phyloP scores from a whole-genome alignment of 2,329 filamentous ascomycete genomes.

The Zasmidium cellare region DNA sequence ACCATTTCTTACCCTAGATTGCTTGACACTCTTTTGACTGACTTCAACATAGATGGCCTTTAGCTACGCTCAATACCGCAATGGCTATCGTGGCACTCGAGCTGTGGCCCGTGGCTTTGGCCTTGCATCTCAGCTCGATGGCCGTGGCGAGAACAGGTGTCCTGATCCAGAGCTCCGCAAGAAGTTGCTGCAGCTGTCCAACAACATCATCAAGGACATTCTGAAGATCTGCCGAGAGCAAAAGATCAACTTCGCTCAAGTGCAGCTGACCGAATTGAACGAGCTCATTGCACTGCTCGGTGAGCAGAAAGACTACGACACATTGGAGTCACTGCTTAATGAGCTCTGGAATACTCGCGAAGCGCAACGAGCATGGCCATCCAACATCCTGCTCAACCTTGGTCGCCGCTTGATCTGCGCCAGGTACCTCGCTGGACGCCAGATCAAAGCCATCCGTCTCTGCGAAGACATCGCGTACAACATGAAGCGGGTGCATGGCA shows the following conservation, averaged over 20 bases:
- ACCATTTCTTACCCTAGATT: not conserved
- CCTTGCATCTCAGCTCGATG: conserved; percentile 47
- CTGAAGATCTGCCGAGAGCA: conserved; percentile 44
- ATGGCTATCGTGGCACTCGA: conserved; percentile 42
- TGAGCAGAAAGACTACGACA: conserved; percentile 48
- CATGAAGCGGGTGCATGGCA: conserved; percentile 54
- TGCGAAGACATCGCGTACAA: conserved; percentile 59
- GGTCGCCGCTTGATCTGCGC: conserved; percentile 56
- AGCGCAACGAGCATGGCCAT: conserved; percentile 47
- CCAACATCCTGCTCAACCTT: conserved; percentile 50
- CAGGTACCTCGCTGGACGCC: conserved; percentile 51
- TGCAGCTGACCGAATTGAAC: conserved; percentile 48
- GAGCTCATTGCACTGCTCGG: conserved; percentile 50
- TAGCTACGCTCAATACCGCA: conserved; percentile 44
- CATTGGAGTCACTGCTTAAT: conserved; percentile 45
- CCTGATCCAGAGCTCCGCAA: conserved; percentile 37
- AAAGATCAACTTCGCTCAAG: conserved; percentile 46
- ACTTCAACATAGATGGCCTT: conserved; percentile 37
- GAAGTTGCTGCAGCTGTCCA: conserved; percentile 40
- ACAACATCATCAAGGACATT: conserved; percentile 43
- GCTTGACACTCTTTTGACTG: too few relatives aligned
- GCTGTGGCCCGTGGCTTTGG: conserved; percentile 48
- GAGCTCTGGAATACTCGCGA: conserved; percentile 50
- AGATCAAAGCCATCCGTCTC: conserved; percentile 46
- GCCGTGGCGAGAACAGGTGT: conserved; percentile 40